A percentile compares a stretch with the other conserved stretches of the same genome.
These are phyloP conservation scores for Backusella tuberculispora DNA, from an alignment of 192 early-diverging fungal genomes.

Conservation along the genomic window DNA sequence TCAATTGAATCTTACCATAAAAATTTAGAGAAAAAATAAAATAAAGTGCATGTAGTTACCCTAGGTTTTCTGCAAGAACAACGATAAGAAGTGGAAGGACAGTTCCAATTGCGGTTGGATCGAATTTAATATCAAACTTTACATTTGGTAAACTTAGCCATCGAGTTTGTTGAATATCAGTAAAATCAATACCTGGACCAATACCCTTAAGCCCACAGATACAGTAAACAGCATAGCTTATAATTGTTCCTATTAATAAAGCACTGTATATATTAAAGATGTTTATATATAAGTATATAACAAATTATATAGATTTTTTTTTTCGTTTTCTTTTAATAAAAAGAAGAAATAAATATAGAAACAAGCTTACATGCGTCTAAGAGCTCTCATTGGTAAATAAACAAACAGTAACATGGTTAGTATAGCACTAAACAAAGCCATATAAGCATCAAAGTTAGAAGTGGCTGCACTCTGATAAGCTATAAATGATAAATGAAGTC, in stretches of 20 bases:
- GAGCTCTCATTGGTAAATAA: conserved; percentile 45
- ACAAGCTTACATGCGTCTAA: conserved; percentile 39
- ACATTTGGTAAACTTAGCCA: conserved; percentile 49
- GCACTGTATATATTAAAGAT: background rate
- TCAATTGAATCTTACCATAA: background rate
- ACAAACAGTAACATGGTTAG: conserved; percentile 38
- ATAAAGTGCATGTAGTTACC: conserved; percentile 11
- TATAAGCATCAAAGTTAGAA: conserved; percentile 46
- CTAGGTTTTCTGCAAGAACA: conserved; percentile 58
- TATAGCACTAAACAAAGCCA: conserved; percentile 48
- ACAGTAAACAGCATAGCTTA: conserved; percentile 41
- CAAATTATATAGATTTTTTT: background rate
- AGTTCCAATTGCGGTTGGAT: conserved; percentile 42
- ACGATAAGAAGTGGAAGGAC: conserved; percentile 55
- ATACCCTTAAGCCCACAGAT: conserved; percentile 41
- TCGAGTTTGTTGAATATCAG: conserved; percentile 27
- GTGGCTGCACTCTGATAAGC: conserved; percentile 45
- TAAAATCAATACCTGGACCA: conserved; percentile 40
- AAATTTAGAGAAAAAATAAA: too few relatives aligned
- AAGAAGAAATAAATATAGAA: background rate
- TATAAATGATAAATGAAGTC: conserved; percentile 47
- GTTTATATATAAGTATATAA: background rate
- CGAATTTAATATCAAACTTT: conserved; percentile 43
- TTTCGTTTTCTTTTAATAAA: background rate
- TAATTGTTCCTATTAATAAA: conserved; percentile 41